These are phyloP conservation scores for Chaetothyriales sp. DNA, from an alignment of 2,329 filamentous ascomycete species.

Conservation along the genomic window DNA sequence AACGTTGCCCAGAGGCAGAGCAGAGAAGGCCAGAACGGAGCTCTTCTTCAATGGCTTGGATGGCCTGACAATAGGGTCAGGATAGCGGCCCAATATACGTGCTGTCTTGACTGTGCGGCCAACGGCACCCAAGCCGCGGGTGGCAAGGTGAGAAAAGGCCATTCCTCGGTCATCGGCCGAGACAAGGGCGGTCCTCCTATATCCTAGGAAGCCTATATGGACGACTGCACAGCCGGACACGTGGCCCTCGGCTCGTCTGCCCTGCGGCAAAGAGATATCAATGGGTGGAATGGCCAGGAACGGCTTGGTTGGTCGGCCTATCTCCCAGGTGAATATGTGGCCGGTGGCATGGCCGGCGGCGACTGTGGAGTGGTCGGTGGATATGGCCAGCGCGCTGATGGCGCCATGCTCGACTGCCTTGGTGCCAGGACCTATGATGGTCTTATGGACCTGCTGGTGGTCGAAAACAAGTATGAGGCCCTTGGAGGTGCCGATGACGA, in stretches of 20 bases:
- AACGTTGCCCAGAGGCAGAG: constrained; percentile 83
- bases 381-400: constrained; percentile 74
- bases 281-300: constrained; percentile 78
- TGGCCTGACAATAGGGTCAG: constrained; percentile 46
- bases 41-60: constrained; percentile 72
- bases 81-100: constrained; percentile 81
- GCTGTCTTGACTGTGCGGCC: constrained; percentile 78
- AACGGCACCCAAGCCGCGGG: constrained; percentile 72
- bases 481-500: constrained; percentile 84
- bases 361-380: constrained; percentile 83
- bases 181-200: constrained; percentile 80
- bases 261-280: constrained; percentile 47
- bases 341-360: constrained; percentile 81
- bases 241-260: constrained; percentile 66
- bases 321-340: constrained; percentile 94
- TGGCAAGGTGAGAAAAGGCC: constrained; percentile 95
- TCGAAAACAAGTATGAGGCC: constrained; percentile 92
- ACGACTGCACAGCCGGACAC: constrained; percentile 61
- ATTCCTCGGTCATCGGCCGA: constrained; percentile 91
- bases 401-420: constrained; percentile 88
- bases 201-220: constrained; percentile 89
- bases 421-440: constrained; percentile 82
- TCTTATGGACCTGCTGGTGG: constrained; percentile 87
- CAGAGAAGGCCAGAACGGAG: constrained; percentile 81
- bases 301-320: constrained; percentile 61